A percentile compares a stretch with the other conserved stretches of the same genome.
phyloP scores from a whole-genome alignment of 208 protist genomes.

The Leishmania tropica region DNA sequence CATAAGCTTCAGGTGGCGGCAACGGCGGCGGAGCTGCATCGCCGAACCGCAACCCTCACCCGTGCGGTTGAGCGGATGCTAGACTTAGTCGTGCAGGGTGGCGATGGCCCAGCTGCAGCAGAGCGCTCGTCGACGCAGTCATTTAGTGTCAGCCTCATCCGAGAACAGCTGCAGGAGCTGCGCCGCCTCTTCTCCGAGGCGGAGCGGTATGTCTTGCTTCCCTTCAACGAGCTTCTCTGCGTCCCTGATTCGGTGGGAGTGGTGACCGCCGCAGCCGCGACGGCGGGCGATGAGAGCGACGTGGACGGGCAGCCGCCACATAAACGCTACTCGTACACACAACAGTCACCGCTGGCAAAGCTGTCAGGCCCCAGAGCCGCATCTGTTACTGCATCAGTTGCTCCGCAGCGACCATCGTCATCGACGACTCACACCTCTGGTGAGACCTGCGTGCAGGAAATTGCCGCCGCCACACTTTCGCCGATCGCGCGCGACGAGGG shows the following conservation, averaged over 20 bases:
- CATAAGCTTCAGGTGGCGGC: conserved; percentile 42
- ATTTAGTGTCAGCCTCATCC: conserved; percentile 16
- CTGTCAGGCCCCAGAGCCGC: background rate
- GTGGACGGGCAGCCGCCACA: background rate
- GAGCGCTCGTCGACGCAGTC: background rate
- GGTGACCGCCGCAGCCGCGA: background rate
- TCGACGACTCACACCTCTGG: background rate
- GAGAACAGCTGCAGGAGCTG: conserved; percentile 44
- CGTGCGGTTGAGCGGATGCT: conserved; percentile 40
- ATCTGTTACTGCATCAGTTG: background rate
- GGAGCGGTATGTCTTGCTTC: conserved; percentile 49
- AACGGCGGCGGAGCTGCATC: conserved; percentile 56
- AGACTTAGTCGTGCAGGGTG: conserved; percentile 20
- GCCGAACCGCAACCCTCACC: conserved; percentile 44
- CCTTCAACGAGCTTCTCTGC: conserved; percentile 65
- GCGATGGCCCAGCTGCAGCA: background rate
- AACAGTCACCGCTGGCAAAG: background rate
- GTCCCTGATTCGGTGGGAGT: background rate
- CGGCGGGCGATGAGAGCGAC: background rate
- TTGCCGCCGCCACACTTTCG: background rate
- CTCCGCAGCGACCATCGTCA: background rate
- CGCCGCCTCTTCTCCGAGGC: conserved; percentile 46
- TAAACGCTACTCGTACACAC: background rate
- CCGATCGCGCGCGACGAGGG: background rate
- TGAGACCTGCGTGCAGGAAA: background rate